phyloP scores from a whole-genome alignment of 129 eudicot genomes.

The Saposhnikovia divaricata region DNA sequence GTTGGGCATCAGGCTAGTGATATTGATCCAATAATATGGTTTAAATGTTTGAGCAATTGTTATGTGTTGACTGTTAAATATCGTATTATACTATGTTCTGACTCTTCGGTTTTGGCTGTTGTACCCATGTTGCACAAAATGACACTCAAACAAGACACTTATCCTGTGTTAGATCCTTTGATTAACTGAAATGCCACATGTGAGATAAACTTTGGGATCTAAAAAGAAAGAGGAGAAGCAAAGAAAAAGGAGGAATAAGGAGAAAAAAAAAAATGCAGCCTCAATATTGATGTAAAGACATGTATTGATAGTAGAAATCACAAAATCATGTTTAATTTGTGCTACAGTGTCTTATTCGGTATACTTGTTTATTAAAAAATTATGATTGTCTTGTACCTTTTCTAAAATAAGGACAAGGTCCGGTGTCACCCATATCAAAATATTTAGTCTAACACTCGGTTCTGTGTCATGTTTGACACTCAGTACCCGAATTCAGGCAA shows the following conservation, averaged over 20 bases:
- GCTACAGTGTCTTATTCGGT: neutral
- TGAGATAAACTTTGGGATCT: neutral
- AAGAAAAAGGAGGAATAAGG: neutral
- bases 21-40: neutral
- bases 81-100: neutral
- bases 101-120: neutral
- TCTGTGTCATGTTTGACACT: neutral
- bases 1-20: neutral
- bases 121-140: no score
- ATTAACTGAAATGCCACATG: neutral
- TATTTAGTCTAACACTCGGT: neutral
- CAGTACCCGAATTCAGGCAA: neutral
- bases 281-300: neutral
- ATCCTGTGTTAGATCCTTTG: neutral
- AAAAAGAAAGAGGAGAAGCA: no score
- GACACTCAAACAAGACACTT: neutral
- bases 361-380: neutral
- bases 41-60: neutral
- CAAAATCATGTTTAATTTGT: neutral
- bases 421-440: neutral
- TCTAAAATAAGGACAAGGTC: neutral
- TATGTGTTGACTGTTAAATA: neutral
- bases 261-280: neutral
- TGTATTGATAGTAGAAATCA: neutral
- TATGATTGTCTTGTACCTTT: neutral